Conservation (phyloP, 2,329 filamentous ascomycete genomes). For the Fonsecaea pedrosoi region DNA sequence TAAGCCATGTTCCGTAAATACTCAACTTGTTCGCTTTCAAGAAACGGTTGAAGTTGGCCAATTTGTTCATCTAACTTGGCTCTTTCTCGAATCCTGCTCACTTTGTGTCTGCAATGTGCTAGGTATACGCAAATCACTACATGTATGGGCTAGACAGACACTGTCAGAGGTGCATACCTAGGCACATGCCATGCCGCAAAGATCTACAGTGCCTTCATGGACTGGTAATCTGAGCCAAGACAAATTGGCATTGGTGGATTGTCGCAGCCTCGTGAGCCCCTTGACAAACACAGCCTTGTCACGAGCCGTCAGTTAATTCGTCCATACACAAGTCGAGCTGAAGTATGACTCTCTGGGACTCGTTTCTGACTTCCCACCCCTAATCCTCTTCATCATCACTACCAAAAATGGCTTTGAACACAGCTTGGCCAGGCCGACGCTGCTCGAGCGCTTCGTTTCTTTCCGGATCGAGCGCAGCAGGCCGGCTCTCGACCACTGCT, state of each 20-base stretch:
- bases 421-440: conserved; percentile 75
- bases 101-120: neutral
- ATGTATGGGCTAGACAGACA: neutral
- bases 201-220: neutral
- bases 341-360: neutral
- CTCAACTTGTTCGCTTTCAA: neutral
- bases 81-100: neutral
- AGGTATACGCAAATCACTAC: neutral
- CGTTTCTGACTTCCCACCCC: neutral
- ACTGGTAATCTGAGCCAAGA: neutral
- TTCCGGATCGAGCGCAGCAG: conserved; percentile 68
- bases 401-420: conserved; percentile 93
- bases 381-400: conserved; percentile 75
- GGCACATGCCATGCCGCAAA: no score
- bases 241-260: neutral
- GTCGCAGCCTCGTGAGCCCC: neutral
- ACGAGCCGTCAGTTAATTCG: neutral
- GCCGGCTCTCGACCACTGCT: conserved; percentile 19
- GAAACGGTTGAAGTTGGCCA: neutral
- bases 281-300: conserved; percentile 2
- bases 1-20: neutral
- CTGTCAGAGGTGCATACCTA: neutral
- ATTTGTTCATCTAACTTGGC: neutral
- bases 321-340: neutral
- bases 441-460: conserved; percentile 80